Evolutionary conservation across 2,329 filamentous ascomycete genomes (phyloP).

Genomic region (Aureobasidium sp.): DNA sequence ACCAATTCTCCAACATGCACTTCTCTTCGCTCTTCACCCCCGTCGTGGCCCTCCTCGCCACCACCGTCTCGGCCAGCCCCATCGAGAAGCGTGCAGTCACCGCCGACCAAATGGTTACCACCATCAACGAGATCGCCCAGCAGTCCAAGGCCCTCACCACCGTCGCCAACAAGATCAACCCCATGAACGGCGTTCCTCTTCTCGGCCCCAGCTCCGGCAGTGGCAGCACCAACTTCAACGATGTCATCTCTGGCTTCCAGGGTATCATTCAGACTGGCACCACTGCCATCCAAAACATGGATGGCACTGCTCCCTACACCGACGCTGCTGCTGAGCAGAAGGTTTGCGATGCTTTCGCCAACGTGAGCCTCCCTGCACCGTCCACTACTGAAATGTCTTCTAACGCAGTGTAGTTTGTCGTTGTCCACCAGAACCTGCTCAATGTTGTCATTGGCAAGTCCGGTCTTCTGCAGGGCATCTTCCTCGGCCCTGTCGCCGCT

Average conservation of each 20-base stretch:
- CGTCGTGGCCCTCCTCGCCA: neutral
- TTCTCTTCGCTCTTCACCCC: neutral
- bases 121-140: conserved; percentile 11
- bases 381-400: too few species aligned
- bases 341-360: conserved; percentile 22
- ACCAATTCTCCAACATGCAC: neutral
- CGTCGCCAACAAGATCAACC: conserved; percentile 3
- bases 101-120: conserved; percentile 7
- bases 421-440: conserved; percentile 25
- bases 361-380: conserved; percentile 13
- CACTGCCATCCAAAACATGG: conserved; percentile 15
- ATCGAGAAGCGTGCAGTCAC: conserved; percentile 11
- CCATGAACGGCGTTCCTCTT: neutral
- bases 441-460: conserved; percentile 30
- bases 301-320: conserved; percentile 13
- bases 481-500: conserved; percentile 23
- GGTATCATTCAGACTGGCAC: conserved; percentile 23
- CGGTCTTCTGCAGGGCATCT: conserved; percentile 19
- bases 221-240: conserved; percentile 13
- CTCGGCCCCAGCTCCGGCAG: neutral
- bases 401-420: conserved; percentile 24
- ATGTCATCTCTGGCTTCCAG: conserved; percentile 24
- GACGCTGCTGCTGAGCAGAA: conserved; percentile 13
- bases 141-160: conserved; percentile 8
- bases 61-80: neutral